Conservation (phyloP, 1,139 yeast genomes). For the Candida sojae region DNA sequence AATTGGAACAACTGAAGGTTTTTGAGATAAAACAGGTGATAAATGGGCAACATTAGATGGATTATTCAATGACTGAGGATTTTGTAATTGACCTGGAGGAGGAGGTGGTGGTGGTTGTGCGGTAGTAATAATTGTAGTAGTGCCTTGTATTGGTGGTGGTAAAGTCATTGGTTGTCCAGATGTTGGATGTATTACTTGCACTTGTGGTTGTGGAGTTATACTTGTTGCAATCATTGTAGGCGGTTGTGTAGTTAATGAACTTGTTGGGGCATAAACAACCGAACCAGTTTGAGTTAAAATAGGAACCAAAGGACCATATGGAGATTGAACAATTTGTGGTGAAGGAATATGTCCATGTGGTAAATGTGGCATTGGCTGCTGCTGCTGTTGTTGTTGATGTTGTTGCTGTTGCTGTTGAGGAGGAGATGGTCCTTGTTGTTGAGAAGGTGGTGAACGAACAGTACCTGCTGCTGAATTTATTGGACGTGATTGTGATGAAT, state of each 20-base stretch:
- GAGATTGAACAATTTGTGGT: conserved; percentile 25
- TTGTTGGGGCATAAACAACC: conserved; percentile 17
- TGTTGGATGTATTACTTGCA: conserved; percentile 4
- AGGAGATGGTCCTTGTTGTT: conserved; percentile 1
- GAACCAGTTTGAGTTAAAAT: conserved; percentile 28
- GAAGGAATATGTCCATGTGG: conserved; percentile 7
- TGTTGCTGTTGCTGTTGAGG: conserved; percentile 4
- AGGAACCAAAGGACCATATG: conserved; percentile 39
- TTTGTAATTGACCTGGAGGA: conserved; percentile 2
- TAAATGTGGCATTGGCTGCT: neutral
- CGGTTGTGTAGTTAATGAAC: conserved; percentile 9
- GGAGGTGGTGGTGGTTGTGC: neutral
- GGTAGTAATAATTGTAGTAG: neutral
- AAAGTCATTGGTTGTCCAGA: neutral
- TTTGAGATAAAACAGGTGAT: conserved; percentile 3
- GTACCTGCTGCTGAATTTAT: neutral
- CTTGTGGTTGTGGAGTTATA: conserved; percentile 6
- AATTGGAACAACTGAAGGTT: conserved; percentile 15
- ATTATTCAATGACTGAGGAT: neutral
- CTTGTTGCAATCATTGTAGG: conserved; percentile 7
- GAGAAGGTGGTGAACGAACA: neutral
- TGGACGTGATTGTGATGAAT: neutral
- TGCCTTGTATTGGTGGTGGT: conserved; percentile 4
- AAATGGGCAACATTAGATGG: neutral
- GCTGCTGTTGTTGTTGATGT: conserved; percentile 2